These are phyloP conservation scores for Eruca vesicaria DNA, from an alignment of 441 rosid species.

Conservation along the genomic window DNA sequence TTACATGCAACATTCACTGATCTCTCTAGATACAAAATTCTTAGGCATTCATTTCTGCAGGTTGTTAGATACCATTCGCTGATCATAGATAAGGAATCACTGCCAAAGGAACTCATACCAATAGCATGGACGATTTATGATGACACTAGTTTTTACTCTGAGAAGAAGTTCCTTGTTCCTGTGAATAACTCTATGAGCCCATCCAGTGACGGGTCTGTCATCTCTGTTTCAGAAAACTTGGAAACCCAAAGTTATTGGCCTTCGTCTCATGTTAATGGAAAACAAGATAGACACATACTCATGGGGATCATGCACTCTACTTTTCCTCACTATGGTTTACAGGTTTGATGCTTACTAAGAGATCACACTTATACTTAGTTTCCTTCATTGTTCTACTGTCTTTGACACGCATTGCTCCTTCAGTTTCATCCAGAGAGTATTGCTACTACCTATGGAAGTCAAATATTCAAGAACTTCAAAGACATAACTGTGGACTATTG, in stretches of 20 bases:
- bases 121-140: slow-evolving; percentile 83
- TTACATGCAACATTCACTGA: not conserved
- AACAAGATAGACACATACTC: slow-evolving; percentile 48
- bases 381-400: slow-evolving; percentile 9
- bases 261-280: slow-evolving; percentile 34
- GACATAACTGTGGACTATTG: slow-evolving; percentile 76
- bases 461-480: slow-evolving; percentile 79
- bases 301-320: slow-evolving; percentile 93
- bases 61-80: slow-evolving; percentile 98
- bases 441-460: slow-evolving; percentile 80
- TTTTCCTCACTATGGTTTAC: slow-evolving; percentile 94
- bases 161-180: slow-evolving; percentile 37
- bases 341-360: slow-evolving; percentile 51
- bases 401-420: slow-evolving; percentile 32
- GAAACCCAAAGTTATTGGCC: slow-evolving; percentile 39
- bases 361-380: not conserved
- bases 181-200: slow-evolving; percentile 35
- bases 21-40: slow-evolving; percentile 11
- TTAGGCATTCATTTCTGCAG: slow-evolving; percentile 39
- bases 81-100: slow-evolving; percentile 70
- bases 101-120: slow-evolving; percentile 81
- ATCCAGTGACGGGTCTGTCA: slow-evolving; percentile 26
- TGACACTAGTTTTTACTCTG: slow-evolving; percentile 55
- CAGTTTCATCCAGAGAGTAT: slow-evolving; percentile 99
- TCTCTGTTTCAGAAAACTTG: slow-evolving; percentile 29